phyloP scores from a whole-genome alignment of 345 rosid genomes.

The Sisymbrium altissimum region DNA sequence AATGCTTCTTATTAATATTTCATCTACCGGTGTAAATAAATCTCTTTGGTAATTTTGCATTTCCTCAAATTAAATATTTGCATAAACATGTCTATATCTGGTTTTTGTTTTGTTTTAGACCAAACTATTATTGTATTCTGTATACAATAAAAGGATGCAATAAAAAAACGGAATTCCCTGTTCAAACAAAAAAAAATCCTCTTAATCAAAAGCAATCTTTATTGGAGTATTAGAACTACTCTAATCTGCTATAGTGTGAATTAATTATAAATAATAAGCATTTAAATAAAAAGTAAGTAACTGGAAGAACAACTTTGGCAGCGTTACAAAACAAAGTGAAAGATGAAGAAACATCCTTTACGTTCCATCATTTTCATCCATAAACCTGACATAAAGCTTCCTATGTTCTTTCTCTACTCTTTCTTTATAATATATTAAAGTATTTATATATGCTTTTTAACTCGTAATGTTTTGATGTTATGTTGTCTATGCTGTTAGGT shows the following conservation, averaged over 20 bases:
- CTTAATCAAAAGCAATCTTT: too few species aligned
- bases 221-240: too few species aligned
- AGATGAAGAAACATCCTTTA: constrained; percentile 19
- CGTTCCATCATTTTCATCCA: constrained; percentile 33
- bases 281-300: background rate
- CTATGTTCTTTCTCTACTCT: constrained; percentile 16
- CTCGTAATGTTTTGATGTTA: background rate
- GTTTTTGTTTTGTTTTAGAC: too few species aligned
- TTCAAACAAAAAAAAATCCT: too few species aligned
- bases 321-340: constrained; percentile 16
- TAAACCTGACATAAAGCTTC: constrained; percentile 26
- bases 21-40: too few species aligned
- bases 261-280: background rate
- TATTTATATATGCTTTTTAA: background rate
- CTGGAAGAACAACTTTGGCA: constrained; percentile 3
- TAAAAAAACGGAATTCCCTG: too few species aligned
- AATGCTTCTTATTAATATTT: too few species aligned
- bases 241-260: background rate
- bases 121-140: too few species aligned
- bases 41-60: too few species aligned
- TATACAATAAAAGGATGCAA: too few species aligned
- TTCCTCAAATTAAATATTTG: too few species aligned
- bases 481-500: background rate
- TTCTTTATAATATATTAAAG: background rate
- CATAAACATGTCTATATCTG: too few species aligned